phyloP scores from a whole-genome alignment of 192 early-diverging fungal genomes.

The Coemansia sp. region DNA sequence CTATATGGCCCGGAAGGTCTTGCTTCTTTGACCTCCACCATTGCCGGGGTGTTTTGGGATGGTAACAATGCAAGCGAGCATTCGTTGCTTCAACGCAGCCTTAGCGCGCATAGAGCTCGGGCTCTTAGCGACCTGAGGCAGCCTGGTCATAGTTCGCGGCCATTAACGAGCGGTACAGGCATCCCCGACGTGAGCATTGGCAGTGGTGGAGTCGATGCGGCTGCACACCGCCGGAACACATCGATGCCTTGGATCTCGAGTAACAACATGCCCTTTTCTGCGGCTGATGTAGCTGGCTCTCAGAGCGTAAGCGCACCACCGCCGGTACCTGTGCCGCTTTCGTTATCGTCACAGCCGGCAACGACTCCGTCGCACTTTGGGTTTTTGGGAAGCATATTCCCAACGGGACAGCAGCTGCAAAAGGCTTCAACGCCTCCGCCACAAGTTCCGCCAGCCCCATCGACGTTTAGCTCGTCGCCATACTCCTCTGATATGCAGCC shows the following conservation, averaged over 20 bases:
- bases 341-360: constrained; percentile 4
- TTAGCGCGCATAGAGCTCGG: constrained; percentile 29
- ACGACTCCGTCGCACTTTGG: constrained; percentile 6
- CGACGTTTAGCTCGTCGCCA: neutral
- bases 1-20: neutral
- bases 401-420: neutral
- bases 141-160: neutral
- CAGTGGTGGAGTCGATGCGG: neutral
- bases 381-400: constrained; percentile 25
- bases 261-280: constrained; percentile 9
- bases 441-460: neutral
- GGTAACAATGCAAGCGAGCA: neutral
- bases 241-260: constrained; percentile 45
- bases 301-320: neutral
- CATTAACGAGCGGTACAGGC: constrained; percentile 1
- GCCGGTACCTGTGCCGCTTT: neutral
- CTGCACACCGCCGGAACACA: constrained; percentile 41
- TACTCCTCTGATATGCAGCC: constrained; percentile 2
- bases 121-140: constrained; percentile 43
- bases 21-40: constrained; percentile 17
- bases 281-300: neutral
- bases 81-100: constrained; percentile 23
- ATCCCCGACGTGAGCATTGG: neutral
- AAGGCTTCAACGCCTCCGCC: constrained; percentile 8
- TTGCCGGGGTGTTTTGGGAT: neutral